Percentiles rank a stretch among this genome's conserved stretches.
Conservation (phyloP, 192 early-diverging fungal species). For the Rhizoclosmatium globosum region DNA sequence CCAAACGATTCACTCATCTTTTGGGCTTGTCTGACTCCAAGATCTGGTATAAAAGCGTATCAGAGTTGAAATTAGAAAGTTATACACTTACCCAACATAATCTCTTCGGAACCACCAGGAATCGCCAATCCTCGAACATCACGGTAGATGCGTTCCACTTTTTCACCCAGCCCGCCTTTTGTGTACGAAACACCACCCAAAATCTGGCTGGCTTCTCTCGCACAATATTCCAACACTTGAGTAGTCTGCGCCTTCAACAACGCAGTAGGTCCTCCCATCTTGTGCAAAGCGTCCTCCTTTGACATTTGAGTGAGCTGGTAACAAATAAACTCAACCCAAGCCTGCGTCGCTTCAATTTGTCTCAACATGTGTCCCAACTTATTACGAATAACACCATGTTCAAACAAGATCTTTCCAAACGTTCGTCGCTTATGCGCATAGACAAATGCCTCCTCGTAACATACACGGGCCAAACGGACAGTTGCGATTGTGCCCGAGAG, state of each 20-base stretch:
- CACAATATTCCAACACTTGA: slow-evolving; percentile 85
- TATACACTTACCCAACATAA: slow-evolving; percentile 67
- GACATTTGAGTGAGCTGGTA: slow-evolving; percentile 28
- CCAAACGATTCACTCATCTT: slow-evolving; percentile 49
- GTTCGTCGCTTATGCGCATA: slow-evolving; percentile 86
- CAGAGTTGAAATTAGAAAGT: neutral
- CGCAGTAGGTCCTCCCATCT: slow-evolving; percentile 86
- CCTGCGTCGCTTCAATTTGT: slow-evolving; percentile 84
- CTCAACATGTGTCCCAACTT: slow-evolving; percentile 81
- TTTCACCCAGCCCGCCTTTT: slow-evolving; percentile 66
- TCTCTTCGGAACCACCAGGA: slow-evolving; percentile 83
- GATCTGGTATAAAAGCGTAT: slow-evolving; percentile 47
- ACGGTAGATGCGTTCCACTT: slow-evolving; percentile 84
- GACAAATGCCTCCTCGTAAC: slow-evolving; percentile 80
- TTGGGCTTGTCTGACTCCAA: slow-evolving; percentile 80
- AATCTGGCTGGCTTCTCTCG: slow-evolving; percentile 87
- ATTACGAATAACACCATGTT: slow-evolving; percentile 76
- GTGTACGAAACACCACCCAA: slow-evolving; percentile 83
- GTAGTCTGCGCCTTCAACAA: slow-evolving; percentile 83
- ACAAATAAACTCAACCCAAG: slow-evolving; percentile 73
- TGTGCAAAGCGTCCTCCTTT: slow-evolving; percentile 33
- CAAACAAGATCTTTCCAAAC: slow-evolving; percentile 84
- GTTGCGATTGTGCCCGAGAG: slow-evolving; percentile 82
- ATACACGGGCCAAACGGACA: slow-evolving; percentile 83
- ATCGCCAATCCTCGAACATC: slow-evolving; percentile 68